Base-by-base conservation (phyloP, 2,329 filamentous ascomycete species). In the Plenodomus tracheiphilus region DNA sequence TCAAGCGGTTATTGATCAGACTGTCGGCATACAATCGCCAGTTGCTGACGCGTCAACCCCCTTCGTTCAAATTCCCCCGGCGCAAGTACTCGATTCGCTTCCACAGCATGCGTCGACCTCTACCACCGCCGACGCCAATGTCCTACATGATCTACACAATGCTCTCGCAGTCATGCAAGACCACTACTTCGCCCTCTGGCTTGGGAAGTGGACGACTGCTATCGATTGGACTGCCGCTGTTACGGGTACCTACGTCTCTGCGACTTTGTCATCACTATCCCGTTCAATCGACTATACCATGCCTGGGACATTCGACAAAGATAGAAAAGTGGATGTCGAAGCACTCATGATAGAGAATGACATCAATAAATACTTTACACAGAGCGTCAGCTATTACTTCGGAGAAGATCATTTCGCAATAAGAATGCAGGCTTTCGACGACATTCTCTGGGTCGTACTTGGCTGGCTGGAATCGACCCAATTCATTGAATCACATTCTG, bases 211-310 rank as follows among this genome's bases (percentile, higher is more conserved):
- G 90, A 90, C 91, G 0, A 79, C 80, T 1, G 83, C 89, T 25
- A 97, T 96, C 63, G 93, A 97, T 75, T 97, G 93, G 93, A 97
- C 93, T 0, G 87, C 86, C 16, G 92, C 93, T 3, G 90, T 97
- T 8, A 78, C 90, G 60, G 85, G 86, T 37, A 96, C 92, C 0
- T 85, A 93, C 47, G 74, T 96, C 30, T 87, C 89, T 0, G 88
- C 85, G 13, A 82, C 86, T 2, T 79, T 94, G 15, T 83, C 80
- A 15, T 86, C 87, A n/a, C 75, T 96, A 45, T 88, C 88, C 28
- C 78, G 75, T 43, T 84, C 83, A 10, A 74, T 86, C 20, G 68
- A 75, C 7, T 75, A 77, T 58, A 68, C 75, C 3, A 64, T 75
- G 39, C 65, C 73, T 5, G 60, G 59, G 21, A 61, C 69, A 18